Evolutionary conservation across 306 rosid genomes (phyloP), one percentile per base, ranked within the genome.

Genomic region (Castanea mollissima): DNA sequence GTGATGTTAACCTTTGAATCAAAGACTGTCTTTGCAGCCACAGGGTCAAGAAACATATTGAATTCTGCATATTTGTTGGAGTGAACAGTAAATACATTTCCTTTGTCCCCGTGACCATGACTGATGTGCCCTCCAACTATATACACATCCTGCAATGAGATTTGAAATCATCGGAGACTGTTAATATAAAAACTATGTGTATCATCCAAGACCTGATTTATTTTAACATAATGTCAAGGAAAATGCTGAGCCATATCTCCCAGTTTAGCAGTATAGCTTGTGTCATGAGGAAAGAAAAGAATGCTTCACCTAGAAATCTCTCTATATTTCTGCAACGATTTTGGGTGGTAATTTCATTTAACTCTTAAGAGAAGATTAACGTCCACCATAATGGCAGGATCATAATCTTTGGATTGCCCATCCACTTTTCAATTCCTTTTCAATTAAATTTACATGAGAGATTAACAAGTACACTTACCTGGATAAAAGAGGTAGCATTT

Each of bases 1-100:
- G 88, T 91, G 82, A 95, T 85, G 78, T 87, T 85, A 38, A 90
- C 79, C 25, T 69, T 31, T 5, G 99, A 95, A 70, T 86, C 81
- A 31, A 91, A 84, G 41, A 95, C 94, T 0, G 76, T 78, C 62
- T 89, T 91, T 71, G 98, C 97, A 80, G 97, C 97, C 41, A 89
- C 63, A 34, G 99, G 99, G 65, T 95, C 98, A 55, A 95, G 85
- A 69, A 90, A 92, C 92, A 95, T 89, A 38, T 95, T 93, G 90
- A 93, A 89, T 80, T 95, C 99, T 72, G 96, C 97, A 84, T 90
- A 89, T 74, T 75, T 23, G 68, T 90, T 91, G 20, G 96, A 91
- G 55, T 98, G 92, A 78, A 89, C 76, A 13, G 97, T 77, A 75
- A 93, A 95, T 25, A 93, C 64, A 76, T 95, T 91, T 67, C 97